Base-by-base conservation (phyloP, 352 stramenopile genomes). In the Pythium monospermum region DNA sequence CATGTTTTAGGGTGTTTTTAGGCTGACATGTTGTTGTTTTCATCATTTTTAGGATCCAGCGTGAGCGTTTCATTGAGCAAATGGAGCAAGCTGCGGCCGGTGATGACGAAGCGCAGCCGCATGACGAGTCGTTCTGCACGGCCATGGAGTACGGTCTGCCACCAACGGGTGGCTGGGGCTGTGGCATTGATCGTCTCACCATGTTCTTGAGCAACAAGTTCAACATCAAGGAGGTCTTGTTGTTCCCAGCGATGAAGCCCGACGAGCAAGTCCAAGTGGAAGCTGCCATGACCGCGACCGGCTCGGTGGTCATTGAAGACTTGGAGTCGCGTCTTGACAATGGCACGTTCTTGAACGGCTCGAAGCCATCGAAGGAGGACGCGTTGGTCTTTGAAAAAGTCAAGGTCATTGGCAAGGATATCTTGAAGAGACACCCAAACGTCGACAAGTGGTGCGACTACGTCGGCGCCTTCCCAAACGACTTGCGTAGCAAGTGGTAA, bases 191-290 rank as follows among this genome's bases (percentile, higher is more conserved):
- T 73, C 91, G 97, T 54, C 71, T 99, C 33, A 94, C 94, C 42
- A 98, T 99, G 96, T 86, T 98, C 58, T 70, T 98, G 53, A 97
- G 91, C 42, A 97, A 98, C 70, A 86, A 76, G 49, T 87, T 88
- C 50, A 89, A 91, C 66, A 89, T 92, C 73, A 99, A 99, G 83
- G 97, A 99, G 73, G 97, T 99, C 35, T 71, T 99, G 55, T 76
- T 99, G 12, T 99, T 99, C 77, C 97, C 97, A 35, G 96, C 96
- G 40, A 99, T 99, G 97, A 99, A 99, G 75, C 97, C 97, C 15
- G 81, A 97, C 27, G 80, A 91, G 61, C 76, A 91, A 62, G 57
- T 64, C 43, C 52, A 57, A 22, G 33, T 45, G 6, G 42, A 42
- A 13, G 21, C 57, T 27, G 32, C 50, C n/a, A 25, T 64, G 11